These are phyloP conservation scores for Pulveroboletus frians DNA, from an alignment of 768 basidiomycete species.

Conservation along the genomic window DNA sequence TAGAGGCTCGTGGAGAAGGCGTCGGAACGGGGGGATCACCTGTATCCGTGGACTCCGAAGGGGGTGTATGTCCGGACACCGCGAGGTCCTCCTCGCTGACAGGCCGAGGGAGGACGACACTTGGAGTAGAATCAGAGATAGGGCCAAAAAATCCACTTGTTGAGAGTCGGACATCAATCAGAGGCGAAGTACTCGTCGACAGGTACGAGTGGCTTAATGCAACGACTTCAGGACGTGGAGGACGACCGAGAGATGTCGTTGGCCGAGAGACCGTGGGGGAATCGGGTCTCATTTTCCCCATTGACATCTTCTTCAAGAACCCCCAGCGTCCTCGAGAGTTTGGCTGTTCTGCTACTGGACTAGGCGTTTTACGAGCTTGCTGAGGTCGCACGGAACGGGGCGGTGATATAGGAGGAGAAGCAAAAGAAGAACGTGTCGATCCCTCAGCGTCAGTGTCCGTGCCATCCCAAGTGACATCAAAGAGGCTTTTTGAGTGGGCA, in stretches of 20 bases:
- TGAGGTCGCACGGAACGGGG: slow-evolving; percentile 17
- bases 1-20: slow-evolving; percentile 47
- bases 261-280: slow-evolving; percentile 38
- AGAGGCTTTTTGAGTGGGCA: slow-evolving; percentile 38
- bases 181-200: slow-evolving; percentile 44
- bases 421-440: slow-evolving; percentile 22
- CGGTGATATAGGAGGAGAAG: slow-evolving; percentile 26
- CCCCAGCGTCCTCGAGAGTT: slow-evolving; percentile 70
- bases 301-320: slow-evolving; percentile 97
- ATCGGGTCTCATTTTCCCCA: slow-evolving; percentile 84
- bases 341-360: slow-evolving; percentile 25
- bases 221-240: slow-evolving; percentile 10
- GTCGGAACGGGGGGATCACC: slow-evolving; percentile 39
- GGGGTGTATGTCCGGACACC: slow-evolving; percentile 1
- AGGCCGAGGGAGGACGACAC: slow-evolving; percentile 24
- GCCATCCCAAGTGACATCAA: slow-evolving; percentile 47
- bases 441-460: slow-evolving; percentile 8
- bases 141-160: slow-evolving; percentile 60
- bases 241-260: slow-evolving; percentile 29
- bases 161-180: slow-evolving; percentile 68
- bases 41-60: slow-evolving; percentile 5
- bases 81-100: slow-evolving; percentile 18
- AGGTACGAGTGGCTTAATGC: slow-evolving; percentile 26
- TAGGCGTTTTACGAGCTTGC: slow-evolving; percentile 12
- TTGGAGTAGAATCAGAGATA: slow-evolving; percentile 34